Evolutionary conservation across 2,329 filamentous ascomycete species (phyloP), one percentile per base, ranked within the genome.

Genomic region (Pseudogymnoascus sp.): DNA sequence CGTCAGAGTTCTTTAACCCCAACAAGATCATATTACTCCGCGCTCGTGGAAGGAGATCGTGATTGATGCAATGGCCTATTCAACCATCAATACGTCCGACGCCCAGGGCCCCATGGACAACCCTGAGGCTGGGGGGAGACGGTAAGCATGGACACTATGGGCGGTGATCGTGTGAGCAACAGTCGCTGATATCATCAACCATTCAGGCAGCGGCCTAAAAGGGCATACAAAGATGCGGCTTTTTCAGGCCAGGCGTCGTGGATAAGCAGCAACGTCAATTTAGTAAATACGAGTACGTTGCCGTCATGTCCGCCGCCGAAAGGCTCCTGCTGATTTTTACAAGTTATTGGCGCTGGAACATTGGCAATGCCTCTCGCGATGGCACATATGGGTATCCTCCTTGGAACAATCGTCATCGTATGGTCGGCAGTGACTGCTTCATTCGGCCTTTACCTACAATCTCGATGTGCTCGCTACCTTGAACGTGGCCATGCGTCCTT

Each of bases 361-460:
- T 84, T 99, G 42, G 94, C 93, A 58, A 89, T 97, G 92, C 93
- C 93, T n/a, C 87, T 91, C 5, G 93, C 94, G 49, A 85, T 99
- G 76, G 94, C 92, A 12, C 92, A 96, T 71, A 96, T 97, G 86
- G 94, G 94, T 70, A 92, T 99, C 68, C 79, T 90, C 66, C 82
- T 97, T 33, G 94, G 94, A 45, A 82, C 87, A 35, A 77, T 92
- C 62, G 84, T 97, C 45, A 94, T 99, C 64, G 61, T 96, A 14
- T 99, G 94, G 92, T 93, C 93, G 33, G 94, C 90, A 59, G 73
- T 92, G 39, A 94, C 91, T 3, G 87, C 93, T 22, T 91, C 90
- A 58, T 96, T 99, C 71, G 94, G 94, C 22, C 84, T 99, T 33
- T 99, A 97, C 73, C 86, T 99, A 5, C 94, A 99, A 75, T 89